These are phyloP conservation scores for Annulohypoxylon truncatum DNA, from an alignment of 2,329 filamentous ascomycete species.

Conservation along the genomic window DNA sequence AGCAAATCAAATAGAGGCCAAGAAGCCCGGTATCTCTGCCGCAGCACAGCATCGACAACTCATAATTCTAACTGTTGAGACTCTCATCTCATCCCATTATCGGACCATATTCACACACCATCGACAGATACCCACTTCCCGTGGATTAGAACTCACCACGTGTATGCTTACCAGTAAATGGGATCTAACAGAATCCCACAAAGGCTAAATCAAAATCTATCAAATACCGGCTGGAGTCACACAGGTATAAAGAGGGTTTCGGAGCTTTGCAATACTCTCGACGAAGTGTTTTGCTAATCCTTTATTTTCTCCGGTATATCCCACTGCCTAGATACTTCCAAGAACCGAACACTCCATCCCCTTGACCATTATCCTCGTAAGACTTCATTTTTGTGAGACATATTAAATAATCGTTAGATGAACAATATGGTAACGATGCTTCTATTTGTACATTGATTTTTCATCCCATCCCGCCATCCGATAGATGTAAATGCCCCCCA, in stretches of 20 bases:
- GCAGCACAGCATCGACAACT: not conserved
- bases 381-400: slow-evolving; percentile 8
- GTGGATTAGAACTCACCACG: not conserved
- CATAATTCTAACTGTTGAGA: slow-evolving; percentile 3
- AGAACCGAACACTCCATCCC: not conserved
- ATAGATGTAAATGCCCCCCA: not conserved
- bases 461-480: slow-evolving; percentile 9
- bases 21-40: not conserved
- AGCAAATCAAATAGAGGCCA: not conserved
- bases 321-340: not conserved
- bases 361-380: slow-evolving; percentile 10
- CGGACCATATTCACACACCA: slow-evolving; percentile 12
- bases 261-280: not conserved
- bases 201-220: not conserved
- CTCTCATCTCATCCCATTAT: slow-evolving; percentile 20
- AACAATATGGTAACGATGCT: slow-evolving; percentile 19
- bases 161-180: not conserved
- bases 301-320: not conserved
- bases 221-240: not conserved
- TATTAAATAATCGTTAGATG: slow-evolving; percentile 18
- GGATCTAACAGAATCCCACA: not conserved
- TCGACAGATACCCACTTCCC: slow-evolving; percentile 1
- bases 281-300: not conserved
- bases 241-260: not conserved
- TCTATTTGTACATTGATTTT: slow-evolving; percentile 31